phyloP scores from a whole-genome alignment of 768 basidiomycete species.

The Cystobasidium ongulense region DNA sequence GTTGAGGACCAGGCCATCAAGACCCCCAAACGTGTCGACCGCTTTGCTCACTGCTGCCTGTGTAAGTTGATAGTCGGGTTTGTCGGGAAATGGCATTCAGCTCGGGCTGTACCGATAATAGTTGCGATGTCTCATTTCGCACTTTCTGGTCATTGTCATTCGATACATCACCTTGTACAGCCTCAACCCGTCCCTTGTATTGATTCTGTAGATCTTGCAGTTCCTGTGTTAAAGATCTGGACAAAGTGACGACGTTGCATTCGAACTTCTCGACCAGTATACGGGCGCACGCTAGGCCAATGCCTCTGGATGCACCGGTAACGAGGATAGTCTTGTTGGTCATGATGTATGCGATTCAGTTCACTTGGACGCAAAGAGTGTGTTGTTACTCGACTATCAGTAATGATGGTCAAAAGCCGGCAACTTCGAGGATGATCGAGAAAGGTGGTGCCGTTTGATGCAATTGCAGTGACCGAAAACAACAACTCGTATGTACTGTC shows the following conservation, averaged over 20 bases:
- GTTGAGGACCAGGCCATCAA: conserved; percentile 32
- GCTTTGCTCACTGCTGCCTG: conserved; percentile 29
- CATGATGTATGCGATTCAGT: not conserved
- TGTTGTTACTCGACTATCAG: too few species aligned
- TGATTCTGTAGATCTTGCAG: conserved; percentile 9
- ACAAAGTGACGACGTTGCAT: conserved; percentile 27
- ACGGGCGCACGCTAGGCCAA: conserved; percentile 24
- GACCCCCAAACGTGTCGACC: conserved; percentile 14
- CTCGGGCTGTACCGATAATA: not conserved
- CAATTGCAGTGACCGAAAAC: too few species aligned
- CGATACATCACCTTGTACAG: conserved; percentile 21
- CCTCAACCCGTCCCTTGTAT: not conserved
- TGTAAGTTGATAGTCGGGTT: not conserved
- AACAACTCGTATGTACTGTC: too few species aligned
- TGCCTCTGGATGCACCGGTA: conserved; percentile 23
- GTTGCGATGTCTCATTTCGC: not conserved
- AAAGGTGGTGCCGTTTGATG: not conserved
- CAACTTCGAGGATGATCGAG: not conserved
- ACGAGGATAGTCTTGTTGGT: conserved; percentile 12
- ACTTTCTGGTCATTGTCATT: conserved; percentile 28
- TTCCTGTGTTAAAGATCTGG: conserved; percentile 5
- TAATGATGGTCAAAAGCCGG: too few species aligned
- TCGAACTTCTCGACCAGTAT: conserved; percentile 24
- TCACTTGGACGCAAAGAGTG: too few species aligned
- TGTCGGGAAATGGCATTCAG: not conserved